These are phyloP conservation scores for Aureobasidium lini DNA, from an alignment of 2,329 filamentous ascomycete species.

Conservation along the genomic window DNA sequence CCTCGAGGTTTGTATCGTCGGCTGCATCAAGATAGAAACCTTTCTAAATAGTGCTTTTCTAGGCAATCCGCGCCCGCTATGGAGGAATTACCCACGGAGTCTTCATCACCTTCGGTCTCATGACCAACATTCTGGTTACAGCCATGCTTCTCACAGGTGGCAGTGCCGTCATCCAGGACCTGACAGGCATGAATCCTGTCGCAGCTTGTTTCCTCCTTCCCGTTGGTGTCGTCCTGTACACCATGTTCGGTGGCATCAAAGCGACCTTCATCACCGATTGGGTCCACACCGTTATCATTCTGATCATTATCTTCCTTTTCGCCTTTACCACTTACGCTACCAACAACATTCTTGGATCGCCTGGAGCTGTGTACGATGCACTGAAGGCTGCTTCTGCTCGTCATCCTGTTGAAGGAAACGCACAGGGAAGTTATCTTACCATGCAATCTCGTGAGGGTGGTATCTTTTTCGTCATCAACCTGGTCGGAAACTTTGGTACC, in stretches of 20 bases:
- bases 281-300: conserved; percentile 74
- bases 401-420: conserved; percentile 74
- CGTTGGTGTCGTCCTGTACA: conserved; percentile 74
- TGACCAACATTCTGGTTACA: conserved; percentile 73
- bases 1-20: conserved; percentile 47
- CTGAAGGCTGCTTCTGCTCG: conserved; percentile 58
- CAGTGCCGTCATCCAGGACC: conserved; percentile 61
- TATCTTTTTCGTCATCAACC: conserved; percentile 78
- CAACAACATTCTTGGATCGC: conserved; percentile 64
- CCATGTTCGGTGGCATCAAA: conserved; percentile 68
- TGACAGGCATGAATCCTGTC: conserved; percentile 68
- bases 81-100: conserved; percentile 65
- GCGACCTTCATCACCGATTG: conserved; percentile 82
- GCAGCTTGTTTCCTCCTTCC: conserved; percentile 81
- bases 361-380: conserved; percentile 68
- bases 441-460: conserved; percentile 75
- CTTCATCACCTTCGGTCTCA: conserved; percentile 73
- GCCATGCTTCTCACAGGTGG: conserved; percentile 85
- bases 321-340: conserved; percentile 75
- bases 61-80: conserved; percentile 70
- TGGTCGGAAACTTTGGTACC: conserved; percentile 77
- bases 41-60: too few relatives aligned
- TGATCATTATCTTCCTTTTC: conserved; percentile 82
- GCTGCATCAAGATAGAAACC: too few relatives aligned
- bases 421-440: conserved; percentile 74